These are phyloP conservation scores for Pseudogymnoascus sp. DNA, from an alignment of 2,329 filamentous ascomycete species.

Conservation along the genomic window DNA sequence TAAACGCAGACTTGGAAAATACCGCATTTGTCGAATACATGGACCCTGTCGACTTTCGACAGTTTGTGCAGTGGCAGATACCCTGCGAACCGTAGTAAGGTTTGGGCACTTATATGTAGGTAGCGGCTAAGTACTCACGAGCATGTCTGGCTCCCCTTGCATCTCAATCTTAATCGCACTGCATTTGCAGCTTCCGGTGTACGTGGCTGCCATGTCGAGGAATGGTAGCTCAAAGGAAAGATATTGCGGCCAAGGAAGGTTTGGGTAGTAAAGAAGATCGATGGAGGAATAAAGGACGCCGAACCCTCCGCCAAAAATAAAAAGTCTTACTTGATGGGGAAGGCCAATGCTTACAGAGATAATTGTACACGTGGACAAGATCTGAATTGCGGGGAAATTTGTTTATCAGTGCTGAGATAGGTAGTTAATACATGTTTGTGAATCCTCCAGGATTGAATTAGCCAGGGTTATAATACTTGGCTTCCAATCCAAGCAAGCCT, in stretches of 20 bases:
- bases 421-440: not conserved
- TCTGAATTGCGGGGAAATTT: not conserved
- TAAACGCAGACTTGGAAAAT: not conserved
- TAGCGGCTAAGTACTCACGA: not conserved
- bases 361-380: too few species aligned
- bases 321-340: too few species aligned
- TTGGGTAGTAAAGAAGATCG: not conserved
- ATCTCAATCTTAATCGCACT: not conserved
- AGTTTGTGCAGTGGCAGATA: slow-evolving; percentile 4
- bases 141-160: not conserved
- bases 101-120: not conserved
- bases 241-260: not conserved
- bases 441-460: not conserved
- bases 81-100: not conserved
- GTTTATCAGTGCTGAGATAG: not conserved
- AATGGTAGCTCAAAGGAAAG: not conserved
- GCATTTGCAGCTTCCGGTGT: slow-evolving; percentile 2
- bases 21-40: not conserved
- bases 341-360: too few species aligned
- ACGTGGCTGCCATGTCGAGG: not conserved
- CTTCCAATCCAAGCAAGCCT: not conserved
- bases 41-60: slow-evolving; percentile 2
- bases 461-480: not conserved
- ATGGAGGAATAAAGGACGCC: not conserved
- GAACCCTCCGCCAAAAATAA: too few species aligned